Conservation (phyloP, 129 eudicot genomes). For the Silybum marianum region DNA sequence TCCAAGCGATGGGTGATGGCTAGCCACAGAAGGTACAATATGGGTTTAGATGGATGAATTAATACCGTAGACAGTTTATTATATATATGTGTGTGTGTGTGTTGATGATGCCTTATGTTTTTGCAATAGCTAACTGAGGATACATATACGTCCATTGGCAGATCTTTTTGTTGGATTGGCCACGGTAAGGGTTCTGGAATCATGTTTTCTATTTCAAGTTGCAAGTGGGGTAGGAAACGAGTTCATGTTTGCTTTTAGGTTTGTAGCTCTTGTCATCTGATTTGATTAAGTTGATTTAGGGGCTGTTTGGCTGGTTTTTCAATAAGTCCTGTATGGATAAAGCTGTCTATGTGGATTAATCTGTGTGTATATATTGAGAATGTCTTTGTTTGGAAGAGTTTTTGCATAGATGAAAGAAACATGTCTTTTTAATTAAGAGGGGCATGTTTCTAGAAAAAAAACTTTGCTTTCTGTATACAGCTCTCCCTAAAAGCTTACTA, state of each 20-base stretch:
- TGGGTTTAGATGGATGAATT: background rate
- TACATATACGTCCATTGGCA: slow-evolving; percentile 45
- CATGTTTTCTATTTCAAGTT: background rate
- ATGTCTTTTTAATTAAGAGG: too few relatives aligned
- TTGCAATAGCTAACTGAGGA: slow-evolving; percentile 46
- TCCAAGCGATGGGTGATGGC: slow-evolving; percentile 55
- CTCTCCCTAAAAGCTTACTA: too few relatives aligned
- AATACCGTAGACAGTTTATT: background rate
- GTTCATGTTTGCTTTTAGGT: too few relatives aligned
- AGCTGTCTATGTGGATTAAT: too few relatives aligned
- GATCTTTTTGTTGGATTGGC: slow-evolving; percentile 47
- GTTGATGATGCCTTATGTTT: background rate
- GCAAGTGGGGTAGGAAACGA: too few relatives aligned
- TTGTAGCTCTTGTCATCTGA: background rate
- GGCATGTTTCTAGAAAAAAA: too few relatives aligned
- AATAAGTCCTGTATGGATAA: too few relatives aligned
- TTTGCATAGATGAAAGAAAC: too few relatives aligned
- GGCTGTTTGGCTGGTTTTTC: too few relatives aligned
- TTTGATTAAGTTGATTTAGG: background rate
- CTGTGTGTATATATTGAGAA: too few relatives aligned
- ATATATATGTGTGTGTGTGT: background rate
- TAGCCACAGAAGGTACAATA: slow-evolving; percentile 43
- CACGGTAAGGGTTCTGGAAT: slow-evolving; percentile 26
- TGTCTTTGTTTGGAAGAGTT: too few relatives aligned
- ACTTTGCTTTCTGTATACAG: too few relatives aligned